These are phyloP conservation scores for Fusarium keratoplasticum DNA, from an alignment of 2,329 filamentous ascomycete species.

Conservation along the genomic window DNA sequence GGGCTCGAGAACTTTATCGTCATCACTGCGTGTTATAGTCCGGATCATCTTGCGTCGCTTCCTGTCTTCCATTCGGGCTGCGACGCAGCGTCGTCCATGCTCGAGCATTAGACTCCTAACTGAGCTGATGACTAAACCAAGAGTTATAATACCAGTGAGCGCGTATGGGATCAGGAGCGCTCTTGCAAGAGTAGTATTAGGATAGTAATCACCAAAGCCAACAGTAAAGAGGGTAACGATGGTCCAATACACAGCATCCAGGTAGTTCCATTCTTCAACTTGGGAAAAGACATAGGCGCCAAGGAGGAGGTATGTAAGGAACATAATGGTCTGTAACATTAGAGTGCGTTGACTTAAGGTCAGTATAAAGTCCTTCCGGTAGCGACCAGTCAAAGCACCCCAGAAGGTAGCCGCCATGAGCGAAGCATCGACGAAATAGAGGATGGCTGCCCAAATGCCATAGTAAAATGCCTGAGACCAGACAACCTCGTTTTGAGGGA, in stretches of 20 bases:
- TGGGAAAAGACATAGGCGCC: conserved; percentile 80
- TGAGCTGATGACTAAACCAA: conserved; percentile 85
- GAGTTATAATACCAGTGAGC: conserved; percentile 83
- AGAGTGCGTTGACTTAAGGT: conserved; percentile 86
- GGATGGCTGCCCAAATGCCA: conserved; percentile 80
- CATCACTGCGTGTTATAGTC: conserved; percentile 57
- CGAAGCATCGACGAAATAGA: conserved; percentile 85
- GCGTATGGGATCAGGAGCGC: conserved; percentile 86
- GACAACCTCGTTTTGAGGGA: conserved; percentile 63
- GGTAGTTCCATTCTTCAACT: conserved; percentile 79
- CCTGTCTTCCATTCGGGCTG: conserved; percentile 70
- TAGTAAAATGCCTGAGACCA: conserved; percentile 90
- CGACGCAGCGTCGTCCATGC: conserved; percentile 64
- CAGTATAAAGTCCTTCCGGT: conserved; percentile 81
- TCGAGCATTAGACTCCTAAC: conserved; percentile 76
- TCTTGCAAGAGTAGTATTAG: conserved; percentile 66
- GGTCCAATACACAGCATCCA: conserved; percentile 84
- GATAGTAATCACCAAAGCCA: conserved; percentile 67
- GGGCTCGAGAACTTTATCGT: conserved; percentile 62
- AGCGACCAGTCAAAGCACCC: conserved; percentile 77
- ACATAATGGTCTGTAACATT: conserved; percentile 89
- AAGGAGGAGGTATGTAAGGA: conserved; percentile 82
- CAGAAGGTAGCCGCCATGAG: conserved; percentile 84
- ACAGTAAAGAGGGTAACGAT: conserved; percentile 77
- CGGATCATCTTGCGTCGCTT: conserved; percentile 63